phyloP scores from a whole-genome alignment of 1,139 yeast genomes.

The Yamadazyma sp. region DNA sequence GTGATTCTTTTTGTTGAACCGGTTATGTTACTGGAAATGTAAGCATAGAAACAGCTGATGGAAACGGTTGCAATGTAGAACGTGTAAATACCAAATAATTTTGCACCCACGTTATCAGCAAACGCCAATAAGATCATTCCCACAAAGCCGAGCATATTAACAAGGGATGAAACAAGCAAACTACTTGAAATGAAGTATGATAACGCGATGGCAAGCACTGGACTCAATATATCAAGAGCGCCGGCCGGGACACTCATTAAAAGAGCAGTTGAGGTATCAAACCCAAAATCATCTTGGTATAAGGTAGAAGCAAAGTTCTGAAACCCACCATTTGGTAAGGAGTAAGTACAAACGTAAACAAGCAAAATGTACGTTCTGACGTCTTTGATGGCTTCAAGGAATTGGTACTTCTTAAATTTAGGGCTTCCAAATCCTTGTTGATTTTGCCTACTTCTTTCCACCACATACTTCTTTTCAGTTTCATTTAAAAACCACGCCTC shows the following conservation, averaged over 20 bases:
- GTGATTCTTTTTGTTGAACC: constrained; percentile 25
- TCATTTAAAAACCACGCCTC: constrained; percentile 37
- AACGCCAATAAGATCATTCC: constrained; percentile 48
- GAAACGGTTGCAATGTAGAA: constrained; percentile 7
- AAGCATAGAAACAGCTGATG: constrained; percentile 10
- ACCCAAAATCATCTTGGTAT: constrained; percentile 41
- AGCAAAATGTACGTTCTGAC: constrained; percentile 40
- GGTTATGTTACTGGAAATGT: constrained; percentile 18
- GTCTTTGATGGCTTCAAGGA: constrained; percentile 51
- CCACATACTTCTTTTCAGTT: constrained; percentile 35
- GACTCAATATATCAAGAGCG: constrained; percentile 37
- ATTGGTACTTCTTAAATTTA: constrained; percentile 53
- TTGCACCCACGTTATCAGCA: constrained; percentile 21
- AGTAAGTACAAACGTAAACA: constrained; percentile 20
- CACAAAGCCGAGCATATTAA: constrained; percentile 17
- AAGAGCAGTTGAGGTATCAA: constrained; percentile 20
- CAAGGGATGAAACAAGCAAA: constrained; percentile 26
- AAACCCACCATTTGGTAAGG: constrained; percentile 34
- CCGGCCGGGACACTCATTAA: constrained; percentile 37
- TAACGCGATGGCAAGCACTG: constrained; percentile 26
- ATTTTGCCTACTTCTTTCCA: constrained; percentile 36
- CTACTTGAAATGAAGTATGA: constrained; percentile 42
- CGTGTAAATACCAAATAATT: constrained; percentile 7
- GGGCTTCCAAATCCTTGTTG: constrained; percentile 61
- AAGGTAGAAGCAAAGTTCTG: constrained; percentile 37